Conservation (phyloP, 495 filamentous ascomycete species). For the Evansstolkia leycettana region DNA sequence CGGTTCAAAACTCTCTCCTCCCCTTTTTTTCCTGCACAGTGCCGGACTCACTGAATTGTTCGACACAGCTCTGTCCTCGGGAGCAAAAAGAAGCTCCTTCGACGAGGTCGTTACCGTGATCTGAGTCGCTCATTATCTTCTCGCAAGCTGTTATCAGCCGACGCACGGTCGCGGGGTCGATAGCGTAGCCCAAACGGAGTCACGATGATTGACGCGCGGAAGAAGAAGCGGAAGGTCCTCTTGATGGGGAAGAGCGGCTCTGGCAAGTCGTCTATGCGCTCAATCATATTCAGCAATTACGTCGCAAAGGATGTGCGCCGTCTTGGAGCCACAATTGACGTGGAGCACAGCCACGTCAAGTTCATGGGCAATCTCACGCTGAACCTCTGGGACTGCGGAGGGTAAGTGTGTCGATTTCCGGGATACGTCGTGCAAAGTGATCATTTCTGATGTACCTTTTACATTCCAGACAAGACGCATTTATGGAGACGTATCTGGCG, state of each 20-base stretch:
- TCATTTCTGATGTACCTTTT: constrained; percentile 2
- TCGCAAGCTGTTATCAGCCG: too few relatives aligned
- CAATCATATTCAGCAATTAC: constrained; percentile 97
- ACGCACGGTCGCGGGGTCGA: too few relatives aligned
- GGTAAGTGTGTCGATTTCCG: constrained; percentile 37
- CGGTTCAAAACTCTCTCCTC: too few relatives aligned
- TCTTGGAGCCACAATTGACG: constrained; percentile 94
- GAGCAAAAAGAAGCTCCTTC: too few relatives aligned
- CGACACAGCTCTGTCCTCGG: too few relatives aligned
- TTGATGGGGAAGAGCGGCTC: constrained; percentile 87
- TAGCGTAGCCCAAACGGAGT: too few relatives aligned
- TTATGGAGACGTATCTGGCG: constrained; percentile 94
- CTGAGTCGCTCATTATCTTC: too few relatives aligned
- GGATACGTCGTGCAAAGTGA: neutral
- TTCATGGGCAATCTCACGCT: constrained; percentile 95
- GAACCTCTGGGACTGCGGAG: constrained; percentile 97
- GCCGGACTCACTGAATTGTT: too few relatives aligned
- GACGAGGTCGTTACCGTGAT: too few relatives aligned
- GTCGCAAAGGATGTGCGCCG: constrained; percentile 91
- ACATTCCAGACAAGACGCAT: constrained; percentile 73
- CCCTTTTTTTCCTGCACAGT: too few relatives aligned
- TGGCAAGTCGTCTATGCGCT: constrained; percentile 98
- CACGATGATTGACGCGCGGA: constrained; percentile 31
- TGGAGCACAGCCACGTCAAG: constrained; percentile 94
- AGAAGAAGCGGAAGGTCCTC: constrained; percentile 47